A percentile compares a stretch with the other conserved stretches of the same genome.
Evolutionary conservation across 768 basidiomycete species (phyloP).

Genomic region (Rhodotorula taiwanensis): DNA sequence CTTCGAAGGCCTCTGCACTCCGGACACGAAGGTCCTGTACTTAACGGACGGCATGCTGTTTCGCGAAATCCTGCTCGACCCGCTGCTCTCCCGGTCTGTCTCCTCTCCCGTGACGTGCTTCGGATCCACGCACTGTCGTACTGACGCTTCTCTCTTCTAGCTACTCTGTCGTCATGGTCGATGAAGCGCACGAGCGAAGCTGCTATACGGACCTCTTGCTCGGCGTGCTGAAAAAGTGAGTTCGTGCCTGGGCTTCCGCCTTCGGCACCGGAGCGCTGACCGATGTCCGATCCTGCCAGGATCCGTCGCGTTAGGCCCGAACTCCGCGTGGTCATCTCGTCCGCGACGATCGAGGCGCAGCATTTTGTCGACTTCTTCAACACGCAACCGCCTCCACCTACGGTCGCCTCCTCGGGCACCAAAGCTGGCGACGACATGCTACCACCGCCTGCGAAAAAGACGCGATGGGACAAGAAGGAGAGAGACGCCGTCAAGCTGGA

Average conservation of each 20-base stretch:
- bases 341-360: constrained; percentile 89
- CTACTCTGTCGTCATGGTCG: constrained; percentile 97
- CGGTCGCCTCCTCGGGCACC: constrained; percentile 38
- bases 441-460: constrained; percentile 16
- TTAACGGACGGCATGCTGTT: constrained; percentile 99
- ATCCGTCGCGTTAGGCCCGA: constrained; percentile 85
- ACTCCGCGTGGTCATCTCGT: constrained; percentile 84
- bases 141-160: constrained; percentile 53
- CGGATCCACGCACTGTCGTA: neutral
- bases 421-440: neutral
- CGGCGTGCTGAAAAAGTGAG: constrained; percentile 85
- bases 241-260: too few relatives aligned
- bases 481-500: constrained; percentile 41
- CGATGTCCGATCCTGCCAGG: too few relatives aligned
- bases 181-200: constrained; percentile 94
- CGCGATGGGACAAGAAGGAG: constrained; percentile 29
- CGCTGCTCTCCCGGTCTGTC: constrained; percentile 70
- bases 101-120: neutral
- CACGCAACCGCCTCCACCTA: constrained; percentile 46
- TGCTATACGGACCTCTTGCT: constrained; percentile 91
- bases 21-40: constrained; percentile 84
- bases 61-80: constrained; percentile 67
- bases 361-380: constrained; percentile 86
- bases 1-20: constrained; percentile 85
- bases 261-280: too few relatives aligned